Conservation (phyloP, 805 yeast species). For the Osmozyma mogii region DNA sequence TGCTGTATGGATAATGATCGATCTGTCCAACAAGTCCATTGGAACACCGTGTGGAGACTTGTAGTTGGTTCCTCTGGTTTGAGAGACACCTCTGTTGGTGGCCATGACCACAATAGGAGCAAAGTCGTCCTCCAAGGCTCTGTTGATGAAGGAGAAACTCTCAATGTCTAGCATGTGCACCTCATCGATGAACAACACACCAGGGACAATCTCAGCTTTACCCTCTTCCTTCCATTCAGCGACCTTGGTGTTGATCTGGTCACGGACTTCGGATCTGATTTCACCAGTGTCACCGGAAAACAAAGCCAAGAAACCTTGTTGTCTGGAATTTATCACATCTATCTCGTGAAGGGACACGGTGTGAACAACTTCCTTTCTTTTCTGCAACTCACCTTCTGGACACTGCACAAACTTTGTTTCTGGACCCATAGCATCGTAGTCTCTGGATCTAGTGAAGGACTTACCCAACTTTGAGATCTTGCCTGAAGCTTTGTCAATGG, state of each 20-base stretch:
- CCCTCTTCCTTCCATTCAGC: slow-evolving; percentile 99
- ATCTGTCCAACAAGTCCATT: slow-evolving; percentile 85
- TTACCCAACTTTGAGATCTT: slow-evolving; percentile 91
- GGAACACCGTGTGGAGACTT: slow-evolving; percentile 98
- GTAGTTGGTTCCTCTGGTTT: slow-evolving; percentile 87
- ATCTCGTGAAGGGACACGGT: slow-evolving; percentile 97
- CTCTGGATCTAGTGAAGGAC: slow-evolving; percentile 92
- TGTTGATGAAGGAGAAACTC: slow-evolving; percentile 87
- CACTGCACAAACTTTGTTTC: slow-evolving; percentile 96
- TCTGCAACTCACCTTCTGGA: slow-evolving; percentile 98
- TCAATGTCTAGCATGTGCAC: slow-evolving; percentile 98
- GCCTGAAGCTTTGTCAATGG: slow-evolving; percentile 93
- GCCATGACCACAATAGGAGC: slow-evolving; percentile 98
- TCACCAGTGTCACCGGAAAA: slow-evolving; percentile 98
- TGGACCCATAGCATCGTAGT: slow-evolving; percentile 98
- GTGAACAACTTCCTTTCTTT: slow-evolving; percentile 91
- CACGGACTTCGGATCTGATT: slow-evolving; percentile 90
- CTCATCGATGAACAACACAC: slow-evolving; percentile 95
- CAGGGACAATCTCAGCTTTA: slow-evolving; percentile 95
- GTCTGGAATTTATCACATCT: slow-evolving; percentile 94
- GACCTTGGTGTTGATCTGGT: slow-evolving; percentile 92
- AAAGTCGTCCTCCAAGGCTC: slow-evolving; percentile 94
- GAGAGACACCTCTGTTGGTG: slow-evolving; percentile 88
- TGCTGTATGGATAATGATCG: slow-evolving; percentile 83
- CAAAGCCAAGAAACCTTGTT: slow-evolving; percentile 94